Evolutionary conservation across 345 rosid genomes (phyloP).

Genomic region (Erodium maritimum): DNA sequence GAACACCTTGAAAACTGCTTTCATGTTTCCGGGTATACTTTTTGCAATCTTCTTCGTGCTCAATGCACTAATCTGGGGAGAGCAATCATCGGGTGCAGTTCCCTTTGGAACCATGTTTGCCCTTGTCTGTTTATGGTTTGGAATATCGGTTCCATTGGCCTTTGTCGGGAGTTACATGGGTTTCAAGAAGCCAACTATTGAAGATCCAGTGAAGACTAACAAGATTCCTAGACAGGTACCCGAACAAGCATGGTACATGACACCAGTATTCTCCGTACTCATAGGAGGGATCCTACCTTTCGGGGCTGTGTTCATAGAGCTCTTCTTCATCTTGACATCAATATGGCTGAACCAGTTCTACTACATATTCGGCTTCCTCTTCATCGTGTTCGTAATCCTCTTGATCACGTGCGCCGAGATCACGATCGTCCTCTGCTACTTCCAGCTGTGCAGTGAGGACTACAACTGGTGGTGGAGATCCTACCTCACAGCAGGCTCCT

Average conservation of each 20-base stretch:
- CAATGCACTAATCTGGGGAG: constrained; percentile 7
- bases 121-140: constrained; percentile 6
- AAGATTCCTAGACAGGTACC: constrained; percentile 1
- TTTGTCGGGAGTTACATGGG: constrained; percentile 8
- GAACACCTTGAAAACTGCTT: background rate
- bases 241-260: constrained; percentile 7
- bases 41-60: constrained; percentile 6
- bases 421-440: constrained; percentile 3
- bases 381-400: constrained; percentile 6
- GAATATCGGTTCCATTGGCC: constrained; percentile 3
- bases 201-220: constrained; percentile 1
- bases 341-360: constrained; percentile 6
- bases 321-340: constrained; percentile 2
- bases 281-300: constrained; percentile 3
- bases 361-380: constrained; percentile 10
- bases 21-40: constrained; percentile 6
- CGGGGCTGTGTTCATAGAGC: constrained; percentile 2
- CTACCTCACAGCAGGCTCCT: constrained; percentile 2
- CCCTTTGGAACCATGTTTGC: constrained; percentile 2
- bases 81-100: constrained; percentile 8
- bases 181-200: constrained; percentile 3
- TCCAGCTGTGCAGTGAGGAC: constrained; percentile 2
- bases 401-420: constrained; percentile 4
- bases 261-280: constrained; percentile 3
- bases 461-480: constrained; percentile 8